Evolutionary conservation across 75 land plant species (phyloP).

Genomic region (Ceratopteris richardii): DNA sequence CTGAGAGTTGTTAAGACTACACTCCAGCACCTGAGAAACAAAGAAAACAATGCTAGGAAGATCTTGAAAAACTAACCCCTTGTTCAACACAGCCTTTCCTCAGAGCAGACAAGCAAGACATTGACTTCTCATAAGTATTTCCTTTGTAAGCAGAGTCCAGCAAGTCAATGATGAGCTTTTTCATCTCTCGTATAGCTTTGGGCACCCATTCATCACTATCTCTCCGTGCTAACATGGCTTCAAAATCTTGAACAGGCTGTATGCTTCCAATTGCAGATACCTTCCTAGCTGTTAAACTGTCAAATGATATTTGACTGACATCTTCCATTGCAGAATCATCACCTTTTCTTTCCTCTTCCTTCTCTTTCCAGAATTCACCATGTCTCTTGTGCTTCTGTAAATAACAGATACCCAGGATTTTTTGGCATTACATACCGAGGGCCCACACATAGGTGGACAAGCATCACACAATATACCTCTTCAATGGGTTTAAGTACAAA

Average conservation of each 20-base stretch:
- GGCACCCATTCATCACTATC: slow-evolving; percentile 75
- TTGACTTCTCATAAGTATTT: slow-evolving; percentile 59
- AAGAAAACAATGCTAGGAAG: too few species aligned
- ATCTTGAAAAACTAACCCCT: slow-evolving; percentile 34
- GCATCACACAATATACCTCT: slow-evolving; percentile 37
- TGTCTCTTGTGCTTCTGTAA: slow-evolving; percentile 56
- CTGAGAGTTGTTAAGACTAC: too few species aligned
- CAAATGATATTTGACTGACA: slow-evolving; percentile 15
- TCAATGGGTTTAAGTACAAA: slow-evolving; percentile 65
- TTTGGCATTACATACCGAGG: too few species aligned
- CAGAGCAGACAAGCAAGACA: slow-evolving; percentile 68
- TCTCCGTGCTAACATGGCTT: slow-evolving; percentile 69
- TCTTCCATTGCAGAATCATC: slow-evolving; percentile 14
- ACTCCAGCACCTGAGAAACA: too few species aligned
- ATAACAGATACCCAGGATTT: too few species aligned
- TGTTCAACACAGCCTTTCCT: slow-evolving; percentile 82
- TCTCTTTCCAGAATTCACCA: slow-evolving; percentile 45
- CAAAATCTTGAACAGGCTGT: slow-evolving; percentile 85
- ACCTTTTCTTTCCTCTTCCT: slow-evolving; percentile 29
- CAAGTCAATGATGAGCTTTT: slow-evolving; percentile 50
- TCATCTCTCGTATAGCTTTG: slow-evolving; percentile 71
- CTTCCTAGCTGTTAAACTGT: slow-evolving; percentile 23
- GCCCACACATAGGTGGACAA: too few species aligned
- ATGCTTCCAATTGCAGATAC: slow-evolving; percentile 59
- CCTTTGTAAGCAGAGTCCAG: slow-evolving; percentile 59